Percentiles rank a stretch among this genome's conserved stretches.
Evolutionary conservation across 192 early-diverging fungal species (phyloP).

Genomic region (Entomortierella lignicola): DNA sequence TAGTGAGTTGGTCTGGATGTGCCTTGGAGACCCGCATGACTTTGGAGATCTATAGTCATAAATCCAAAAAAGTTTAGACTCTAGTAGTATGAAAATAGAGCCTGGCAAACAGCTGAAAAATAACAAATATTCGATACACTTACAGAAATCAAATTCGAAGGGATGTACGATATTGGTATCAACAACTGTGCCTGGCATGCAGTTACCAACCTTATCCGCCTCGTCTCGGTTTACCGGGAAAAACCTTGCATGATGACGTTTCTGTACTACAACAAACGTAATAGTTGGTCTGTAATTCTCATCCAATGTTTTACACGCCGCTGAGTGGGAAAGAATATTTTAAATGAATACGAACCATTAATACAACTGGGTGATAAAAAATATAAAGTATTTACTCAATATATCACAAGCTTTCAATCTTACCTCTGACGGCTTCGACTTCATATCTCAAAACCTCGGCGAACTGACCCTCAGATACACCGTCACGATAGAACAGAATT

Average conservation of each 20-base stretch:
- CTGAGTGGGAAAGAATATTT: background rate
- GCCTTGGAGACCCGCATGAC: constrained; percentile 93
- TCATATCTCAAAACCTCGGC: constrained; percentile 77
- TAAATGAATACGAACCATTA: too few relatives aligned
- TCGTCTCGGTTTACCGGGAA: constrained; percentile 74
- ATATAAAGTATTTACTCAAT: too few relatives aligned
- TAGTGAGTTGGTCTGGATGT: constrained; percentile 95
- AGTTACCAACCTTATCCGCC: constrained; percentile 83
- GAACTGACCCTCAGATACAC: constrained; percentile 92
- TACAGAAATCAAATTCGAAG: constrained; percentile 83
- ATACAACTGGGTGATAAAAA: too few relatives aligned
- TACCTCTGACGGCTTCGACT: constrained; percentile 68
- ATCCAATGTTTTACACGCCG: constrained; percentile 74
- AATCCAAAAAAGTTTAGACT: too few relatives aligned
- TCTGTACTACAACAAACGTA: constrained; percentile 88
- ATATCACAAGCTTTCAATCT: too few relatives aligned
- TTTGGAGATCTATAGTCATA: constrained; percentile 67
- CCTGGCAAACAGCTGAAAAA: background rate
- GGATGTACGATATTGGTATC: constrained; percentile 82
- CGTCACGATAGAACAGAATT: constrained; percentile 92
- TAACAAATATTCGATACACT: background rate
- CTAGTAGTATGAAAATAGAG: background rate
- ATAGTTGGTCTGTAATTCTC: constrained; percentile 79
- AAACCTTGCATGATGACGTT: constrained; percentile 92
- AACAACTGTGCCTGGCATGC: constrained; percentile 84